Conservation (phyloP, 208 protist genomes). For the Leishmania amazonensis region DNA sequence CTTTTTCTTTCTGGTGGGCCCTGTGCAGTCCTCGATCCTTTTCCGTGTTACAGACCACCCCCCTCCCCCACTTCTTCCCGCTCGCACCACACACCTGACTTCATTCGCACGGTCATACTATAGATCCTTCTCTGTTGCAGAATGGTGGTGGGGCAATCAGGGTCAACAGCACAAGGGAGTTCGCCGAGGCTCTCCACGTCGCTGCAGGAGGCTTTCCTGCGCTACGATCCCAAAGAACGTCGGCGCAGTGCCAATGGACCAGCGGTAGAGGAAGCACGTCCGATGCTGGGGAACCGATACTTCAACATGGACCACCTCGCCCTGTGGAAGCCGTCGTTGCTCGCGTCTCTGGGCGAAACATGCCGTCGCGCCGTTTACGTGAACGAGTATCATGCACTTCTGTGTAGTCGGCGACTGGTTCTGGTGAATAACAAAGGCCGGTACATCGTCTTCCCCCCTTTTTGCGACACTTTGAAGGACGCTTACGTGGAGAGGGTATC, state of each 20-base stretch:
- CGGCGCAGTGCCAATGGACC: not conserved
- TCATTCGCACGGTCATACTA: not conserved
- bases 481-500: conserved; percentile 49
- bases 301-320: conserved; percentile 31
- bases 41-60: not conserved
- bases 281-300: conserved; percentile 25
- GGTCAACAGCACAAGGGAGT: conserved; percentile 4
- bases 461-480: conserved; percentile 47
- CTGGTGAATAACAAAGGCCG: conserved; percentile 40
- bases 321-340: conserved; percentile 33
- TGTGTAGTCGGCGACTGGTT: conserved; percentile 51
- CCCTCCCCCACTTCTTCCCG: not conserved
- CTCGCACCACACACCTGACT: not conserved
- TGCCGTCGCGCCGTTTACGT: conserved; percentile 21
- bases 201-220: conserved; percentile 19
- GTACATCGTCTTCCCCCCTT: conserved; percentile 67
- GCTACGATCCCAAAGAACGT: conserved; percentile 14
- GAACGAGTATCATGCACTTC: conserved; percentile 47
- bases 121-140: not conserved
- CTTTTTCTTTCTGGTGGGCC: not conserved
- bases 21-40: not conserved
- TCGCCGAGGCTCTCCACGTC: conserved; percentile 13
- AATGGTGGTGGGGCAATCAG: conserved; percentile 5
- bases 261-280: conserved; percentile 15
- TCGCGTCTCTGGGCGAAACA: conserved; percentile 24